Base-by-base conservation (phyloP, 352 stramenopile species). In the Stephanocyclus meneghinianus region DNA sequence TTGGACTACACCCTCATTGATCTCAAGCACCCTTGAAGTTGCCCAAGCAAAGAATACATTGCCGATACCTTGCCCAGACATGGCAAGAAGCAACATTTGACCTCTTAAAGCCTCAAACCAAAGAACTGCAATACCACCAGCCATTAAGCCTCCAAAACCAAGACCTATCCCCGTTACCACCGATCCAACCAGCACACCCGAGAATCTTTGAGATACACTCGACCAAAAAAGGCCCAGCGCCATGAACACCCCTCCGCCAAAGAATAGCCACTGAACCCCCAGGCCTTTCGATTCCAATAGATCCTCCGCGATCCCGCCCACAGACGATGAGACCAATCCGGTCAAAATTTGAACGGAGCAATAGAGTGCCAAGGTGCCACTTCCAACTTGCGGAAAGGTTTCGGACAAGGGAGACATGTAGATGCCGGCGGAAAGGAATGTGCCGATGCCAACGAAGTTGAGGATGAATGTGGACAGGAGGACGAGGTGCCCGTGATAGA, bases 41-140 rank as follows among this genome's bases (percentile, higher is more conserved):
- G 42, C 18, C 65, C 65, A 73, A 26, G 65, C 13, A 44, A 73
- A 73, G n/a, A 73, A 73, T 13, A 73, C 15, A 30, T 64, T 73
- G 1, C 65, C 65, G 3, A 64, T 7, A 5, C 65, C 65, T n/a
- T 35, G n/a, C 13, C 65, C 65, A 6, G 50, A 53, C 21, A 44
- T 64, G 0, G 50, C 50, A 8, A 73, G 47, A 5, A 63, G n/a
- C 42, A 73, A 37, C 65, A 73, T 73, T 13, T 16, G 35, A 5
- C 65, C 65, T n/a, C 65, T 47, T 53, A 35, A 42, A 30, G 21
- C 44, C 26, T 70, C 62, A 45, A 70, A 70, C 62, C 62, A 70
- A 11, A 70, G 7, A 1, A 73, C 65, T 16, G 48, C 63, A 13
- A 73, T 53, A 10, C 63, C 63, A 18, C 47, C 51, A 10, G 65